Conservation (phyloP, 306 rosid genomes). For the Lithocarpus polystachyus region DNA sequence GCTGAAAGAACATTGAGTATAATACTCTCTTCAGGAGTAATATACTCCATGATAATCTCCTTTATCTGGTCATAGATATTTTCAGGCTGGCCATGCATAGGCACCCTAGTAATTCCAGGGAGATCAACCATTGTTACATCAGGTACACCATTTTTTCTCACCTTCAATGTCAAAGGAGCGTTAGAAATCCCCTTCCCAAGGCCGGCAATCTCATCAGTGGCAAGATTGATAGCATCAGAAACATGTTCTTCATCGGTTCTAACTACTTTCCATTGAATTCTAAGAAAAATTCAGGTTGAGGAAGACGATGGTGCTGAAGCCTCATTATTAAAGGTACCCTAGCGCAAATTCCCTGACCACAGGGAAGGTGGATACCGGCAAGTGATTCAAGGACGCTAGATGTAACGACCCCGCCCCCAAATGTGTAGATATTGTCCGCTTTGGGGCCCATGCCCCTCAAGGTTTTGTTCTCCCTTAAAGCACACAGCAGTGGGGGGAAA, state of each 20-base stretch:
- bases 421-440: no score
- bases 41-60: no score
- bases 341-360: slow-evolving; percentile 61
- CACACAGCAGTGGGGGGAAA: no score
- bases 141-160: slow-evolving; percentile 54
- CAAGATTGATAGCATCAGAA: slow-evolving; percentile 34
- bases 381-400: slow-evolving; percentile 39
- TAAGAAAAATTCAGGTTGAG: slow-evolving; percentile 31
- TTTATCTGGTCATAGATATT: no score
- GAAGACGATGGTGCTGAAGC: slow-evolving; percentile 34
- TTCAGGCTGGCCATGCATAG: no score
- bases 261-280: slow-evolving; percentile 10
- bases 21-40: no score
- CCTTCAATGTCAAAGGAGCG: slow-evolving; percentile 42
- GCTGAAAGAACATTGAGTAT: no score
- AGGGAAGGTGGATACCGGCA: slow-evolving; percentile 29
- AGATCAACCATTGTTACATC: slow-evolving; percentile 60
- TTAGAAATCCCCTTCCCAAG: slow-evolving; percentile 44
- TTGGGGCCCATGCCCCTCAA: no score
- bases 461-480: no score
- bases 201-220: slow-evolving; percentile 50
- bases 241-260: slow-evolving; percentile 36
- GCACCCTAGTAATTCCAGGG: slow-evolving; percentile 12
- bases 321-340: slow-evolving; percentile 55
- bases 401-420: no score